Conservation (phyloP, 2,329 filamentous ascomycete genomes). For the Byssothecium circinans region DNA sequence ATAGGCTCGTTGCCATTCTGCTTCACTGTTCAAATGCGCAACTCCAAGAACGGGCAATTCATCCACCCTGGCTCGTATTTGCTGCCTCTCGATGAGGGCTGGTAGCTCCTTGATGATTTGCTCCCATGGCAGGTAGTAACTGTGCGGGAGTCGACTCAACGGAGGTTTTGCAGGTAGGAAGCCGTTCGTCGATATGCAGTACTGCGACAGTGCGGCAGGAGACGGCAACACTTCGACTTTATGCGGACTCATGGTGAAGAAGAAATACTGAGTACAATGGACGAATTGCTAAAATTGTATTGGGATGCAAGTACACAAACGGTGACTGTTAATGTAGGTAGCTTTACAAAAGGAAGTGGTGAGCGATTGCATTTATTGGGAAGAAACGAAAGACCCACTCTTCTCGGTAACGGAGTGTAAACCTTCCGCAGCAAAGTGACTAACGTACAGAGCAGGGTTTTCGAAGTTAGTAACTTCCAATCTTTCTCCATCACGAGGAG, state of each 20-base stretch:
- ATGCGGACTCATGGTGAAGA: constrained; percentile 32
- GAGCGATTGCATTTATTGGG: neutral
- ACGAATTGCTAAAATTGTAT: neutral
- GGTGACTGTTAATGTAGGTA: neutral
- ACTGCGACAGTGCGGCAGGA: constrained; percentile 60
- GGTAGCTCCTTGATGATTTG: constrained; percentile 75
- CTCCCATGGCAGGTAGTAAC: constrained; percentile 90
- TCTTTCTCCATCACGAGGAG: neutral
- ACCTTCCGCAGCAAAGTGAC: neutral
- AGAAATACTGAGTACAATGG: neutral
- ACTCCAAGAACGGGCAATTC: constrained; percentile 74
- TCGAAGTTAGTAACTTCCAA: neutral
- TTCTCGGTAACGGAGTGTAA: neutral
- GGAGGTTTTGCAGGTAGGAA: constrained; percentile 78
- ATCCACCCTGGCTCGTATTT: constrained; percentile 72
- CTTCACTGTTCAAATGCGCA: constrained; percentile 69
- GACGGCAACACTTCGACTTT: constrained; percentile 27
- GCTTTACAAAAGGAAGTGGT: neutral
- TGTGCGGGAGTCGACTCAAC: constrained; percentile 71
- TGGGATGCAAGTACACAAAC: neutral
- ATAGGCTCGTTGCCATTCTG: constrained; percentile 83
- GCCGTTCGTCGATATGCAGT: constrained; percentile 75
- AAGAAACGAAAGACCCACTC: neutral
- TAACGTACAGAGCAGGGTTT: neutral
- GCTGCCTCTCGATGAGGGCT: constrained; percentile 71